Base-by-base conservation (phyloP, 768 basidiomycete species). In the Guyanaporus albipodus region DNA sequence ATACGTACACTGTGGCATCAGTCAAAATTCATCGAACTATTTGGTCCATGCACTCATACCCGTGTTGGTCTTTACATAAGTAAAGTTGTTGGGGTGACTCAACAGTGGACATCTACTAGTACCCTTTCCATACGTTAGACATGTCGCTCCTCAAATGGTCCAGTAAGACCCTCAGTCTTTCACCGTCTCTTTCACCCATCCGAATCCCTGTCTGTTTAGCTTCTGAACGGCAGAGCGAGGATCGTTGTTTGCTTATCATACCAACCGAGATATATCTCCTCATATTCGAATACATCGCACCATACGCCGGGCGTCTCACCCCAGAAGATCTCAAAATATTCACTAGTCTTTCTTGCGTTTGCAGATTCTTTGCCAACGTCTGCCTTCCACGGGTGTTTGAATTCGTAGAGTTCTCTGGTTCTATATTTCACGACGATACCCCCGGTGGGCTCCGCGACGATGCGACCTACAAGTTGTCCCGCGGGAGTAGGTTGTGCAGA, bases 211-310 rank as follows among this genome's bases (percentile, higher is more conserved):
- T n/a, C n/a, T n/a, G n/a, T n/a, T n/a, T n/a, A n/a, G n/a, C n/a
- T n/a, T n/a, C n/a, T n/a, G n/a, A n/a, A n/a, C n/a, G n/a, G n/a
- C n/a, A n/a, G n/a, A n/a, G n/a, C n/a, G n/a, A n/a, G n/a, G n/a
- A n/a, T n/a, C n/a, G n/a, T n/a, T n/a, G n/a, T n/a, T n/a, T n/a
- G n/a, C n/a, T n/a, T n/a, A n/a, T n/a, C n/a, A n/a, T 78, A 42
- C 74, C 74, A 4, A 69, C 65, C 47, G 76, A 77, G 51, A 60
- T 77, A 22, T 76, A 74, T n/a, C n/a, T n/a, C n/a, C n/a, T n/a
- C n/a, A n/a, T n/a, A n/a, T n/a, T 41, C 35, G 63, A 61, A n/a
- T 56, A 59, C 27, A 33, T 75, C 5, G 52, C 50, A 27, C 60
- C 63, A 18, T 39, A n/a, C 0, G 44, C 55, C 15, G 41, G 54